Percentiles rank a stretch among this genome's conserved stretches.
Evolutionary conservation across 1,139 yeast species (phyloP).

Genomic region (Protomyces macrosporus): DNA sequence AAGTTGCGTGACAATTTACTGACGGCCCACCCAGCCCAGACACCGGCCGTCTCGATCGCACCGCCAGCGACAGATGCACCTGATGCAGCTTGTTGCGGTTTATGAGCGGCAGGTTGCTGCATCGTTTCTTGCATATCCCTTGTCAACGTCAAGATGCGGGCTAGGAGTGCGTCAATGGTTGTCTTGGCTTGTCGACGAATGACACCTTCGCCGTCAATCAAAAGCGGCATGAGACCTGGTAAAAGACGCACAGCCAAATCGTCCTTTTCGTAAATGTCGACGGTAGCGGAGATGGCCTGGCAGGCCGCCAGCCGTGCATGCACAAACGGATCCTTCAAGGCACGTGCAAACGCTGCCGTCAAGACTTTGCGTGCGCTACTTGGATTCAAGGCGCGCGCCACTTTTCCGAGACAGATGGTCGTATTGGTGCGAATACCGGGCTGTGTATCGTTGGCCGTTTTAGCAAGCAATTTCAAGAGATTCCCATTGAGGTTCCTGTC

Average conservation of each 20-base stretch:
- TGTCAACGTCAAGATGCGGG: constrained; percentile 3
- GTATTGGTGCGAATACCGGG: constrained; percentile 85
- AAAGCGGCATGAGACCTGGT: constrained; percentile 77
- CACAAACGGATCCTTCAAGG: constrained; percentile 71
- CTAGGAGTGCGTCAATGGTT: neutral
- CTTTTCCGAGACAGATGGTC: constrained; percentile 64
- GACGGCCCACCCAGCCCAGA: constrained; percentile 26
- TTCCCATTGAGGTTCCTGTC: constrained; percentile 86
- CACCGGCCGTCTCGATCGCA: constrained; percentile 20
- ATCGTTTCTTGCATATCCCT: constrained; percentile 15
- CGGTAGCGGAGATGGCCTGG: constrained; percentile 61
- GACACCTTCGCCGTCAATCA: constrained; percentile 50
- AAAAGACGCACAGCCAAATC: constrained; percentile 77
- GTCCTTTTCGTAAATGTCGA: constrained; percentile 63
- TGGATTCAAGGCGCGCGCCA: constrained; percentile 59
- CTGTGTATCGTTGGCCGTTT: constrained; percentile 77
- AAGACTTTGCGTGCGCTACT: constrained; percentile 51
- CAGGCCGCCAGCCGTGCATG: constrained; percentile 76
- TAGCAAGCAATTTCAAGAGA: constrained; percentile 70
- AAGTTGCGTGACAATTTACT: constrained; percentile 15
- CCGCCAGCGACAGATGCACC: neutral
- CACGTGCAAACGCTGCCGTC: constrained; percentile 79
- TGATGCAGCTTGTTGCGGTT: neutral
- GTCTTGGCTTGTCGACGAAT: constrained; percentile 11
- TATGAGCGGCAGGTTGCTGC: neutral